Conservation (phyloP, 2,329 filamentous ascomycete genomes). For the Colletotrichum higginsianum region DNA sequence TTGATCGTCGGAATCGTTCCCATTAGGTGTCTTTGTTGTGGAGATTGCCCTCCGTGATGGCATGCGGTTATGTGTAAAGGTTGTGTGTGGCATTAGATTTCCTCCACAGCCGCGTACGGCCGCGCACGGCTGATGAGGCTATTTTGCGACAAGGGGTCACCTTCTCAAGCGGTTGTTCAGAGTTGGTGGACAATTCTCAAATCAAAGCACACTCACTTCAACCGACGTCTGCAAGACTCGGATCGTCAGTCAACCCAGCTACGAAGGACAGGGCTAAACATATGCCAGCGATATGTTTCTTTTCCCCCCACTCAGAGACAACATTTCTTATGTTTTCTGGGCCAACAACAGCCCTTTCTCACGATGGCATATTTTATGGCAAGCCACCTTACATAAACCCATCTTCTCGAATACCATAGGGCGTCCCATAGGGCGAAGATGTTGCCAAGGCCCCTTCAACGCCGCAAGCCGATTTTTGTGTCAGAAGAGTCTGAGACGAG, state of each 20-base stretch:
- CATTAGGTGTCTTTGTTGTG: background rate
- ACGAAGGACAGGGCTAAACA: too few species aligned
- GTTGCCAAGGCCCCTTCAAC: background rate
- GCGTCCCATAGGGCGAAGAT: background rate
- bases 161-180: too few species aligned
- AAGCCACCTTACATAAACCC: background rate
- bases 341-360: background rate
- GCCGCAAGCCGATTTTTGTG: background rate
- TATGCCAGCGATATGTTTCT: background rate
- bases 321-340: too few species aligned
- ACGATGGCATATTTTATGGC: background rate
- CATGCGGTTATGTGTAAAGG: background rate
- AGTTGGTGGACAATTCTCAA: too few species aligned
- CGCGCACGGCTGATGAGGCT: background rate
- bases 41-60: slow-evolving; percentile 6
- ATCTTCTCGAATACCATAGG: background rate
- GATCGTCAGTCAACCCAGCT: too few species aligned
- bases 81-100: background rate
- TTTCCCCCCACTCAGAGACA: too few species aligned
- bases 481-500: background rate
- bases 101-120: too few species aligned
- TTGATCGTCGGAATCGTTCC: slow-evolving; percentile 3
- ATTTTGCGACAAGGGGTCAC: too few species aligned
- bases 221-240: too few species aligned
- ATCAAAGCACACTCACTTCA: too few species aligned